phyloP scores from a whole-genome alignment of 2,329 filamentous ascomycete species.

The Plenodomus tracheiphilus region DNA sequence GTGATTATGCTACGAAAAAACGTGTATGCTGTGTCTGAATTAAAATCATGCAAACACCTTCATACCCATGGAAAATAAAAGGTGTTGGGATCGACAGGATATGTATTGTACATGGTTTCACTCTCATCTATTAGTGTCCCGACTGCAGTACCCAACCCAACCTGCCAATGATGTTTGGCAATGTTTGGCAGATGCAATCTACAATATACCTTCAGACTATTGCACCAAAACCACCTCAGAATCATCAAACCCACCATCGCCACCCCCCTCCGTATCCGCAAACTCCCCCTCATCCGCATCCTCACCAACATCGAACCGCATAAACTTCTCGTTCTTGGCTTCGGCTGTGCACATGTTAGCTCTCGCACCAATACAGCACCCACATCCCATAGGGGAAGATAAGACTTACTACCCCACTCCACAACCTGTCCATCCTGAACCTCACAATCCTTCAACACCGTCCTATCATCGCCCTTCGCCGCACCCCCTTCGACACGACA shows the following conservation, averaged over 20 bases:
- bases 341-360: constrained; percentile 45
- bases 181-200: no score
- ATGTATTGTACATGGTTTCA: no score
- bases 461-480: constrained; percentile 48
- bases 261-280: constrained; percentile 19
- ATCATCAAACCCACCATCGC: constrained; percentile 9
- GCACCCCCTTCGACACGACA: constrained; percentile 81
- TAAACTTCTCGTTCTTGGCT: constrained; percentile 65
- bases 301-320: constrained; percentile 51
- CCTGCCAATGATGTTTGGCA: no score
- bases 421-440: constrained; percentile 84
- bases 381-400: neutral
- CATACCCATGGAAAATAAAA: no score
- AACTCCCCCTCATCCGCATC: constrained; percentile 43
- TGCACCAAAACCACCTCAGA: neutral
- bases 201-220: no score
- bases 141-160: no score
- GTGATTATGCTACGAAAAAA: no score
- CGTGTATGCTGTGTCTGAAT: no score
- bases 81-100: no score
- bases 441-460: constrained; percentile 81
- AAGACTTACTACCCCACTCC: constrained; percentile 66
- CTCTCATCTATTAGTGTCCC: no score
- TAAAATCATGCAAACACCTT: no score
- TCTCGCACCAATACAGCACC: neutral